Percentiles rank a stretch among this genome's conserved stretches.
Conservation (phyloP, 2,329 filamentous ascomycete genomes). For the Remersonia thermophila region DNA sequence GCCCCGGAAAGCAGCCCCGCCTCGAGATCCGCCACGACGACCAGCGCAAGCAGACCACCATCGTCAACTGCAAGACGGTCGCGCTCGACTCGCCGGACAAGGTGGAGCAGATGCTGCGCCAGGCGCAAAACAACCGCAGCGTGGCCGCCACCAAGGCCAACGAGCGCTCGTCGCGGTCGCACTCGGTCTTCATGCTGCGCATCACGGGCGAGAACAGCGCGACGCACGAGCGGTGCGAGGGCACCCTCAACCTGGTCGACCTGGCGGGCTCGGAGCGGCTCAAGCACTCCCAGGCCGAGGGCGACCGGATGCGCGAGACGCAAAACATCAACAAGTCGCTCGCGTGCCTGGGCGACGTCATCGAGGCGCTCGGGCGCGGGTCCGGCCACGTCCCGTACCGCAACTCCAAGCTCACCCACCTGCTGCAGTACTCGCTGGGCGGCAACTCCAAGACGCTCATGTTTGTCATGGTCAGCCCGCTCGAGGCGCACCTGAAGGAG, state of each 20-base stretch:
- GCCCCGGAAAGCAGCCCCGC: slow-evolving; percentile 57
- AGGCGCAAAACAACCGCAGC: slow-evolving; percentile 74
- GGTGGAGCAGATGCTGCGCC: slow-evolving; percentile 66
- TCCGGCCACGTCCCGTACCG: slow-evolving; percentile 82
- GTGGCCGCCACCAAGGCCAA: slow-evolving; percentile 97
- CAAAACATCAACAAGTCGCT: slow-evolving; percentile 96
- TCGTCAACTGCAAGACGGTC: slow-evolving; percentile 69
- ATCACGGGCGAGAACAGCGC: slow-evolving; percentile 55
- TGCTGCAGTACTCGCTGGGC: slow-evolving; percentile 86
- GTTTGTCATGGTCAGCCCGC: slow-evolving; percentile 95
- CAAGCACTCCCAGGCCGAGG: slow-evolving; percentile 75
- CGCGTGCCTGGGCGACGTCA: slow-evolving; percentile 86
- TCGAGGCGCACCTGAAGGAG: slow-evolving; percentile 83
- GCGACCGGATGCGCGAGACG: slow-evolving; percentile 81
- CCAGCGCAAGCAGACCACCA: slow-evolving; percentile 64
- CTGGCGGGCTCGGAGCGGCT: slow-evolving; percentile 85
- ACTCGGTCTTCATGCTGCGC: slow-evolving; percentile 93
- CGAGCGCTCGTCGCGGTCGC: slow-evolving; percentile 83
- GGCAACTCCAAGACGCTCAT: slow-evolving; percentile 97
- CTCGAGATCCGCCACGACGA: slow-evolving; percentile 85
- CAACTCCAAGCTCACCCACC: slow-evolving; percentile 92
- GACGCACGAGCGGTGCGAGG: slow-evolving; percentile 76
- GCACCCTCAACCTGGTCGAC: slow-evolving; percentile 90
- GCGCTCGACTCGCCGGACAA: slow-evolving; percentile 65
- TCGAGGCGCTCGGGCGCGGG: slow-evolving; percentile 78